A percentile compares a stretch with the other conserved stretches of the same genome.
Evolutionary conservation across 2,329 filamentous ascomycete genomes (phyloP).

Genomic region (Clarireedia sp.): DNA sequence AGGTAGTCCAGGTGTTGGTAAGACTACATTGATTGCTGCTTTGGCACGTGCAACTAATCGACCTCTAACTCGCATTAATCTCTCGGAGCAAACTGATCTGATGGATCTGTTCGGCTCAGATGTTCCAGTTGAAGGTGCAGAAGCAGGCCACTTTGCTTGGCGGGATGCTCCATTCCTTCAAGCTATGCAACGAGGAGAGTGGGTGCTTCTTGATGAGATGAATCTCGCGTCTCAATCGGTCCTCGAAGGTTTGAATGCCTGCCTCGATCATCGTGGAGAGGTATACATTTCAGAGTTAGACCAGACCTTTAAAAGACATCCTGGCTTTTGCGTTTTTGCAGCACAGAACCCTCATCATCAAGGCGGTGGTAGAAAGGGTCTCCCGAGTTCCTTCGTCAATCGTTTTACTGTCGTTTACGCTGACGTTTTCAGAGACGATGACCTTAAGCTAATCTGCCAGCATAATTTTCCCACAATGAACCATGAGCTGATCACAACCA

Average conservation of each 20-base stretch:
- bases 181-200: conserved; percentile 93
- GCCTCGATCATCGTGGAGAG: conserved; percentile 90
- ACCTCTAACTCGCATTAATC: conserved; percentile 84
- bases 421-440: conserved; percentile 74
- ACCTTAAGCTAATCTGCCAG: conserved; percentile 73
- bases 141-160: conserved; percentile 89
- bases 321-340: conserved; percentile 87
- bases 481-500: conserved; percentile 48
- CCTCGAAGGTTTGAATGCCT: conserved; percentile 90
- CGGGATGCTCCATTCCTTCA: conserved; percentile 89
- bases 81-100: conserved; percentile 95
- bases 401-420: conserved; percentile 97
- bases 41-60: conserved; percentile 73
- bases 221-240: conserved; percentile 96
- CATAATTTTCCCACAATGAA: conserved; percentile 65
- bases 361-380: conserved; percentile 86
- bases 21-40: conserved; percentile 86
- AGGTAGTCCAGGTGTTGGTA: conserved; percentile 95
- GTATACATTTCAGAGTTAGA: conserved; percentile 94
- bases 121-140: conserved; percentile 86
- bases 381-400: conserved; percentile 95
- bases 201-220: conserved; percentile 98
- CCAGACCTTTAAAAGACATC: conserved; percentile 84
- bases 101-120: conserved; percentile 98
- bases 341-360: conserved; percentile 98